Percentiles rank a stretch among this genome's conserved stretches.
phyloP scores from a whole-genome alignment of 305 asterid species.

The Coffea humblotiana region DNA sequence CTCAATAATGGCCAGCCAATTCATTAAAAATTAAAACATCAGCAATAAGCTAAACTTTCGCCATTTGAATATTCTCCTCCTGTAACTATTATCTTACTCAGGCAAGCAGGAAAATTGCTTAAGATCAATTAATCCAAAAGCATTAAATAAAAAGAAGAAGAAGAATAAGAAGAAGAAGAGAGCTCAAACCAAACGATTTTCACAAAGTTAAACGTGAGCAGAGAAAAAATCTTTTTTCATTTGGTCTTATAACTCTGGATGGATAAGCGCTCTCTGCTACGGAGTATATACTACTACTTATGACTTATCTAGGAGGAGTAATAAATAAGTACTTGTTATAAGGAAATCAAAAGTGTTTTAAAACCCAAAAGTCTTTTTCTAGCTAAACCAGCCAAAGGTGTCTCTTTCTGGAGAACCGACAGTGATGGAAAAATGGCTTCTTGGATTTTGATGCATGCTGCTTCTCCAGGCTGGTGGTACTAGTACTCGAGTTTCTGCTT shows the following conservation, averaged over 20 bases:
- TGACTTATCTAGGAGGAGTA: no score
- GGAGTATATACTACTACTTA: no score
- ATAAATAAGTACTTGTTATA: not conserved
- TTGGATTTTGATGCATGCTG: constrained; percentile 6
- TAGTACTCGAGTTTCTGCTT: not conserved
- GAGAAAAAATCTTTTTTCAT: not conserved
- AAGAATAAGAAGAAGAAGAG: not conserved
- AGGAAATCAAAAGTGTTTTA: not conserved
- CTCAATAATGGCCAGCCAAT: constrained; percentile 8
- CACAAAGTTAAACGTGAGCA: not conserved
- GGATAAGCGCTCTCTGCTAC: not conserved
- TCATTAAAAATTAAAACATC: not conserved
- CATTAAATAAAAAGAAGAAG: not conserved
- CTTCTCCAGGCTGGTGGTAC: not conserved
- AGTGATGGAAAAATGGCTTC: not conserved
- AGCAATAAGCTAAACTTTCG: not conserved
- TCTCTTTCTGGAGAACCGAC: constrained; percentile 11
- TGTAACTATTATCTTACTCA: not conserved
- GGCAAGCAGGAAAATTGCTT: not conserved
- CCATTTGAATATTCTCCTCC: not conserved
- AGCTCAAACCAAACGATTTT: no score
- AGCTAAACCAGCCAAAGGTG: not conserved
- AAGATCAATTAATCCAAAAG: not conserved
- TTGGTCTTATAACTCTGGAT: not conserved
- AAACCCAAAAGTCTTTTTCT: not conserved